Base-by-base conservation (phyloP, 208 protist species). In the Wallacemonas sp. region DNA sequence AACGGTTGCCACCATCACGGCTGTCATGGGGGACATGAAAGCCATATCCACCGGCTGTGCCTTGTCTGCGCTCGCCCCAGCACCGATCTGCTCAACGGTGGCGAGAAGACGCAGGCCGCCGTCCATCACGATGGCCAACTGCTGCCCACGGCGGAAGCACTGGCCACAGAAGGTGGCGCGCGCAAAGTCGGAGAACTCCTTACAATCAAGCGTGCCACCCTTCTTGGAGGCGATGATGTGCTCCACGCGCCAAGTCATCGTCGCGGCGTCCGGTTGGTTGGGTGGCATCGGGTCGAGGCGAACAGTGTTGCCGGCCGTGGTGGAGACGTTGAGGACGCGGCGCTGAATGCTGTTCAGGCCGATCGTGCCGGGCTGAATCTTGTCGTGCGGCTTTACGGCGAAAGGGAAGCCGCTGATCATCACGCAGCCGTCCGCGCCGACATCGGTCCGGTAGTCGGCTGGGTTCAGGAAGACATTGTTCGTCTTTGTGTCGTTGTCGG, bases 281-380 rank as follows among this genome's bases (percentile, higher is more conserved):
- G 54, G 24, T 1, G 66, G 38, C 10, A 79, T 33, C 4, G 64
- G 63, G 44, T 68, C 38, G 32, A 88, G 46, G 32, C 46, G 30
- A 29, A 87, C 84, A n/a, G 75, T 76, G 63, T 71, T 81, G 32
- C 78, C 80, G 19, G 76, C 63, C 2, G 79, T 79, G 2, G 75
- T 83, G 15, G 82, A 87, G 22, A 94, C 42, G 21, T 73, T 73
- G 15, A 89, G 65, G 27, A 87, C 39, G 19, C 83, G 82, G 12
- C 89, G 85, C 66, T 94, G 85, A 46, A 95, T 90, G 58, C 75
- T 81, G 65, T 92, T 95, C 68, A 92, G 82, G 38, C 71, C 85
- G 29, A 92, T 65, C 13, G 61, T 58, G 10, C 85, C 89, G 3
- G 30, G 57, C 50, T 58, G 54, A 15, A 95, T 75, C 22, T 50